Evolutionary conservation across 2,329 filamentous ascomycete genomes (phyloP), one percentile per base, ranked within the genome.

Genomic region (Penicillium sp.): DNA sequence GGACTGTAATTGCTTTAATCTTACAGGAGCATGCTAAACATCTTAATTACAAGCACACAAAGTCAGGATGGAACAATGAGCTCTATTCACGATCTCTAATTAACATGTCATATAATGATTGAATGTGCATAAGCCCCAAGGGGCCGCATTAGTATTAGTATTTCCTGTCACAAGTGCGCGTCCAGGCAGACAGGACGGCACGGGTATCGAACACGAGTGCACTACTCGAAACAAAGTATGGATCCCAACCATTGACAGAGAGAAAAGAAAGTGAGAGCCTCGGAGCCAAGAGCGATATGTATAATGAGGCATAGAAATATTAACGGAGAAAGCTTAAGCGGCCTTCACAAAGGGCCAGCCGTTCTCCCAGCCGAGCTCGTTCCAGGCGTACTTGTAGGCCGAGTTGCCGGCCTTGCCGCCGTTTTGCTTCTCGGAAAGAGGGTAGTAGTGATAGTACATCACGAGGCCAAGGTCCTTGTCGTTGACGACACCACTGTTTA

Each of bases 381-480:
- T 77, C 72, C 73, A 76, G n/a, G 73, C 73, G 58, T 75, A 76
- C 37, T 66, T 58, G 47, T 74, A 59, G 23, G 47, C 51, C 1
- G 44, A 70, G 26, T 69, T 52, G 6, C 63, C 68, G 51, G 78
- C 73, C 0, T 60, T 67, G 40, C 77, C 71, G 2, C 77, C 77
- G 49, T 77, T 71, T 3, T 66, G 65, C 3, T 74, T 80, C 53
- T 79, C 67, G 3, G 79, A 66, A 14, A 57, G 54, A 3, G 56
- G 47, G 43, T 59, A 59, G 58, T 84, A 83, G 58, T 84, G 80
- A 58, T 84, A 84, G 61, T 84, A 84, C 5, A 84, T 68, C 3
- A 84, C 72, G 1, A 75, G 71, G 2, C 80, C 80, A 11, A 70
- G 58, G 1, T 55, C 61, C 0, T 64, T 61, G 36, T 68, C 64